phyloP scores from a whole-genome alignment of 768 basidiomycete genomes.

The Leccinum subgranulosum region DNA sequence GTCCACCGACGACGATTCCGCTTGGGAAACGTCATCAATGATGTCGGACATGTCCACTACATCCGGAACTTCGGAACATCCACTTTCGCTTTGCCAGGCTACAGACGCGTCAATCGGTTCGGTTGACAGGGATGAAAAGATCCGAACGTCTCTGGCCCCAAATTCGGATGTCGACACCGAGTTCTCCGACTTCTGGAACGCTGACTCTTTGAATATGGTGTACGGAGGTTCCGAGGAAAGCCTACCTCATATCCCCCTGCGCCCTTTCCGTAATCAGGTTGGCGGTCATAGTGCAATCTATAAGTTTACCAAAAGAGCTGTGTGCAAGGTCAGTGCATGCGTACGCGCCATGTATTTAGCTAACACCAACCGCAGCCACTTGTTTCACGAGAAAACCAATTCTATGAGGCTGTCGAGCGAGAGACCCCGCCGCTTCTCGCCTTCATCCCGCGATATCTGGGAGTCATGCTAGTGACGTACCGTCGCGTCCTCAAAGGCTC shows the following conservation, averaged over 20 bases:
- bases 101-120: constrained; percentile 17
- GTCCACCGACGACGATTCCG: constrained; percentile 76
- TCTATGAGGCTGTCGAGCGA: constrained; percentile 95
- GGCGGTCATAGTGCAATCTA: constrained; percentile 97
- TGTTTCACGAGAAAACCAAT: constrained; percentile 94
- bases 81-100: constrained; percentile 29
- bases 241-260: constrained; percentile 85
- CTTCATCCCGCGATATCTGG: constrained; percentile 97
- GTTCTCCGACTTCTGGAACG: constrained; percentile 22
- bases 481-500: constrained; percentile 62
- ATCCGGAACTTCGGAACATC: constrained; percentile 37
- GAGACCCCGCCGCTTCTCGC: constrained; percentile 89
- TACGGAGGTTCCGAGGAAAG: constrained; percentile 52
- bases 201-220: constrained; percentile 38
- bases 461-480: constrained; percentile 98
- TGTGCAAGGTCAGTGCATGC: constrained; percentile 82
- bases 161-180: constrained; percentile 19
- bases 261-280: constrained; percentile 96
- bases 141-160: background rate
- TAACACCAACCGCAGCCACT: constrained; percentile 62
- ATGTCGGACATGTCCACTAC: constrained; percentile 61
- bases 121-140: constrained; percentile 16
- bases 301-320: constrained; percentile 95
- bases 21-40: constrained; percentile 69
- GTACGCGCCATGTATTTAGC: background rate